Base-by-base conservation (phyloP, 2,329 filamentous ascomycete species). In the Acrocalymma vagum region DNA sequence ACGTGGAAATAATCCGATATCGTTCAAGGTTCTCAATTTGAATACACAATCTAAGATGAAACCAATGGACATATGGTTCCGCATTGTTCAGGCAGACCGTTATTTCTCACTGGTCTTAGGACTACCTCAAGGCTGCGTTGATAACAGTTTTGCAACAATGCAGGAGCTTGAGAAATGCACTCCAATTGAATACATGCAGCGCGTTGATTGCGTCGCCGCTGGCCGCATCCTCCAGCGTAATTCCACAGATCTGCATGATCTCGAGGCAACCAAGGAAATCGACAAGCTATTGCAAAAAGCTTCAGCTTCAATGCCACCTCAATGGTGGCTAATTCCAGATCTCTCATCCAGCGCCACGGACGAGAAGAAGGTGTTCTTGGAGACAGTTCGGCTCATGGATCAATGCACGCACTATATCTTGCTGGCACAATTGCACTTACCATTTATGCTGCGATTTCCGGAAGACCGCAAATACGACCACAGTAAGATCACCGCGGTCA, bases 91-190 rank as follows among this genome's bases (percentile, higher is more conserved):
- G 10, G 53, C 60, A 6, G 74, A 77, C 26, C 63, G 70, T 1
- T 63, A 71, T 8, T 49, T 76, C 3, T 72, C 58, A 6, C 46
- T 77, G 2, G 65, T 74, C 51, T 57, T 77, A 1, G 72, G 73
- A 3, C 55, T 76, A 2, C 69, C 72, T 0, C 63, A 63, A 7
- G 63, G 58, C 16, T 60, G 56, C 0, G 23, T 54, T 0, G 60
- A 64, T 7, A 40, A 30, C n/a, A 30, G 35, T 14, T 58, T 64
- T 22, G 42, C 47, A 11, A 30, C 49, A 7, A 10, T 17, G 13
- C 33, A 40, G 9, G 27, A 16, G 5, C 11, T 54, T 15, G 38
- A 36, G 16, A 22, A 45, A 0, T 62, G 63, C 17, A 48, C 56
- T 5, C 58, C 67, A 1, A 28, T 60, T 5, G 62, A 61, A 1